Conservation (phyloP, 805 yeast genomes). For the Scheffersomyces stipitis region DNA sequence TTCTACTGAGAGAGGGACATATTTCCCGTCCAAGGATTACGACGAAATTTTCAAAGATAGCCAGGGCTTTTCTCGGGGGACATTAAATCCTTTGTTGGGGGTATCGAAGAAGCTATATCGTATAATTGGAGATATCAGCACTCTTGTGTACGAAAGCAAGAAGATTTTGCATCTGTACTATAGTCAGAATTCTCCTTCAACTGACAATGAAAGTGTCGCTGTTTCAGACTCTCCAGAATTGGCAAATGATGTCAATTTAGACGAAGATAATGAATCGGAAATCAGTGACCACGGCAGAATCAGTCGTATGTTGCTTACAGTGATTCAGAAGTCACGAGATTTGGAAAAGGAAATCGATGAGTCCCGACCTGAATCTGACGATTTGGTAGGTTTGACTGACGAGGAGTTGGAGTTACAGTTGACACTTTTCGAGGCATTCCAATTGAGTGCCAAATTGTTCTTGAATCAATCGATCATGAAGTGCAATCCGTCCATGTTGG, state of each 20-base stretch:
- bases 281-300: constrained; percentile 22
- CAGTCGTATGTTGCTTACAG: constrained; percentile 21
- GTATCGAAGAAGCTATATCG: constrained; percentile 67
- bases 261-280: constrained; percentile 17
- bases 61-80: constrained; percentile 35
- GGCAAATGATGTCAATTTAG: constrained; percentile 4
- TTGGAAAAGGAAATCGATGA: constrained; percentile 50
- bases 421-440: constrained; percentile 70
- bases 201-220: constrained; percentile 7
- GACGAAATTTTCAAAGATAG: constrained; percentile 46
- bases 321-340: constrained; percentile 30
- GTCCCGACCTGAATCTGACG: constrained; percentile 52
- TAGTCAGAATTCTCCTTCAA: constrained; percentile 4
- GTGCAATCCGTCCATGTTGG: constrained; percentile 60
- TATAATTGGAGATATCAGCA: constrained; percentile 66
- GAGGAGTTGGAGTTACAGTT: constrained; percentile 64
- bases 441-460: constrained; percentile 65
- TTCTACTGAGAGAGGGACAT: constrained; percentile 58
- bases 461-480: constrained; percentile 63
- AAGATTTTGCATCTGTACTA: constrained; percentile 17
- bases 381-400: constrained; percentile 38
- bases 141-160: constrained; percentile 55
- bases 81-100: constrained; percentile 70
- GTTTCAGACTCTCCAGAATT: constrained; percentile 12
- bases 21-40: constrained; percentile 63